Conservation (phyloP, 2,329 filamentous ascomycete species). For the Tolypocladium guangdongense region DNA sequence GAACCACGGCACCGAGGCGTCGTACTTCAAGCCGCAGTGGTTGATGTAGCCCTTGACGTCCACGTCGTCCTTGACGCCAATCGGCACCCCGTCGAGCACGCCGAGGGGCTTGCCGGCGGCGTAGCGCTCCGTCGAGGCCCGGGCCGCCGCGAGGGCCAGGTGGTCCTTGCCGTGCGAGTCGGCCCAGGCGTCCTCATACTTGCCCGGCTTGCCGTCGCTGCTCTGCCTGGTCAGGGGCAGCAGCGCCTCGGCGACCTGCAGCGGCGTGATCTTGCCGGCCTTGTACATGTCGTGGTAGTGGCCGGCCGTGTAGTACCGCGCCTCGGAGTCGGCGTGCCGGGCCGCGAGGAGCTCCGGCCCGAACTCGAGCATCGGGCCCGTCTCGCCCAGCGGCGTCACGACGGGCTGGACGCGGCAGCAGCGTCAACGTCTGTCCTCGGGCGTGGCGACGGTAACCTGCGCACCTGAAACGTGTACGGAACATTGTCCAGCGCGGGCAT, state of each 20-base stretch:
- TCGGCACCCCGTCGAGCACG: constrained; percentile 69
- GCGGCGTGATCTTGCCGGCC: constrained; percentile 58
- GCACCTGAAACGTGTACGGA: constrained; percentile 37
- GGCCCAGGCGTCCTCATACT: constrained; percentile 65
- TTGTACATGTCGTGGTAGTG: constrained; percentile 72
- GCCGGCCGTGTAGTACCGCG: constrained; percentile 55
- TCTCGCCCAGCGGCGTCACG: constrained; percentile 38
- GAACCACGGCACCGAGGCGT: constrained; percentile 42
- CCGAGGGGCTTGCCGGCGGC: constrained; percentile 53
- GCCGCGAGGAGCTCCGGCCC: constrained; percentile 28
- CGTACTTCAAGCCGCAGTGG: constrained; percentile 52
- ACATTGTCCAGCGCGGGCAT: constrained; percentile 35
- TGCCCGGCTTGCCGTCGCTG: constrained; percentile 32
- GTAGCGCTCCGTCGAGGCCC: constrained; percentile 63
- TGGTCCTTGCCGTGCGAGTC: constrained; percentile 47
- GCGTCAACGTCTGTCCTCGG: neutral
- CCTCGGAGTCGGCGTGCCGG: constrained; percentile 27
- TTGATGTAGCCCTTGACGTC: constrained; percentile 59
- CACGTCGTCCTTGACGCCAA: constrained; percentile 76
- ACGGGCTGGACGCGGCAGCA: constrained; percentile 31
- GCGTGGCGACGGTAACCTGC: constrained; percentile 5
- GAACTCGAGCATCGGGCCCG: constrained; percentile 26
- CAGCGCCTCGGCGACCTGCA: constrained; percentile 59
- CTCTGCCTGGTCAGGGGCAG: constrained; percentile 59
- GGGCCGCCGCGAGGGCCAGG: constrained; percentile 54